Conservation (phyloP, 805 yeast species). For the Metschnikowia lochheadii region DNA sequence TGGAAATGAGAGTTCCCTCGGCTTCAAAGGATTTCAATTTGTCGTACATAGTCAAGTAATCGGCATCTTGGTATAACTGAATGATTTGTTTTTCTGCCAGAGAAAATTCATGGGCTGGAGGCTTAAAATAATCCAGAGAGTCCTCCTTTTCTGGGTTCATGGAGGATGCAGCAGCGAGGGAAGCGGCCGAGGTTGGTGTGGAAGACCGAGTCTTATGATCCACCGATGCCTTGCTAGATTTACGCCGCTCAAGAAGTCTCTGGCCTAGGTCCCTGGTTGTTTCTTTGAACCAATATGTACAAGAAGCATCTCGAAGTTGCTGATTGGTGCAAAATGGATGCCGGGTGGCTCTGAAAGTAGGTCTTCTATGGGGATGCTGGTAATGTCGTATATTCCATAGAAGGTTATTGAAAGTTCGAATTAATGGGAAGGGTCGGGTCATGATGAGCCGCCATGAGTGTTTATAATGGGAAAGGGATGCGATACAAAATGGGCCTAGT, state of each 20-base stretch:
- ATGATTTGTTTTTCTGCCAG: constrained; percentile 15
- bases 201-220: background rate
- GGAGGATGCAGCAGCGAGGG: background rate
- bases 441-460: constrained; percentile 8
- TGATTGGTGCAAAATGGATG: constrained; percentile 17
- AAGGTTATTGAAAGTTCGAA: constrained; percentile 10
- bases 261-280: constrained; percentile 12
- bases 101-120: background rate
- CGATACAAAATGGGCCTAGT: background rate
- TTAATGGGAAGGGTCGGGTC: constrained; percentile 15
- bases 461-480: background rate
- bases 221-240: background rate
- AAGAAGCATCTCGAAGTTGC: constrained; percentile 17
- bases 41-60: constrained; percentile 11
- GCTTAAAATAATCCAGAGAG: background rate
- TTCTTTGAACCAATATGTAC: constrained; percentile 16
- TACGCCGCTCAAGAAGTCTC: constrained; percentile 2
- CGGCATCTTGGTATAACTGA: constrained; percentile 10
- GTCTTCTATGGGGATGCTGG: constrained; percentile 10
- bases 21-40: constrained; percentile 8
- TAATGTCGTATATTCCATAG: constrained; percentile 15
- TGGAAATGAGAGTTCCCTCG: constrained; percentile 5
- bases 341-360: constrained; percentile 14
- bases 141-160: background rate
- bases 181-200: background rate